Evolutionary conservation across 345 rosid genomes (phyloP).

Genomic region (Linum usitatissimum): DNA sequence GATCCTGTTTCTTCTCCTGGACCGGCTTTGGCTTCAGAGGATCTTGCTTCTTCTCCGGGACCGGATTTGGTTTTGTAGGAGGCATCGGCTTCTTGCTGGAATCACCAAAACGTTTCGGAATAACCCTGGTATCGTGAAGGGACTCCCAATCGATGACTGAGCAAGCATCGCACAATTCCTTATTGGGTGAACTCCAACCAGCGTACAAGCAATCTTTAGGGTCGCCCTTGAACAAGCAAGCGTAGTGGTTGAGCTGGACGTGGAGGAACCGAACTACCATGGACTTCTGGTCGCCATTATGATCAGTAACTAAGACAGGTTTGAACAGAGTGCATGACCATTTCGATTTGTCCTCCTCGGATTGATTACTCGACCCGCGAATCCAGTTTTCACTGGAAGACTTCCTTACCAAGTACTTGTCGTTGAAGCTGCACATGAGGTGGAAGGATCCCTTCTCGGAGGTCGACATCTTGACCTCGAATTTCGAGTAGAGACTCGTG

Average conservation of each 20-base stretch:
- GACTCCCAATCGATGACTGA: not conserved
- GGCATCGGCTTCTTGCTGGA: too few species aligned
- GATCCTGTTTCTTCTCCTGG: too few species aligned
- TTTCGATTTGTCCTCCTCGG: not conserved
- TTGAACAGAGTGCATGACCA: not conserved
- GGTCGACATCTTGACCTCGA: not conserved
- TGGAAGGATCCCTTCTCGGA: not conserved
- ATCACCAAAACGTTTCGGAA: too few species aligned
- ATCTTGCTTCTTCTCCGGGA: too few species aligned
- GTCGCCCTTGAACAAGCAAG: not conserved
- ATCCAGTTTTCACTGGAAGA: not conserved
- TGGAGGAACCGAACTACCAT: not conserved
- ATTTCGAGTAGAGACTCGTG: not conserved
- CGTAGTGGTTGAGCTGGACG: not conserved
- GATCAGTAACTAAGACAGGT: not conserved
- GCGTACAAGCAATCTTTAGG: not conserved
- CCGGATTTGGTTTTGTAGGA: too few species aligned
- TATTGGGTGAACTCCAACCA: not conserved
- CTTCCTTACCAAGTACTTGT: not conserved
- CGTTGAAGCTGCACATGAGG: not conserved
- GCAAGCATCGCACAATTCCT: not conserved
- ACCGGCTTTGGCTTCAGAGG: too few species aligned
- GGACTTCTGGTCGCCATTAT: too few species aligned
- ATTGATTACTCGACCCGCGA: not conserved
- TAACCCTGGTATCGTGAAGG: too few species aligned